Conservation (phyloP, 75 land plant genomes). For the Cunninghamia lanceolata region DNA sequence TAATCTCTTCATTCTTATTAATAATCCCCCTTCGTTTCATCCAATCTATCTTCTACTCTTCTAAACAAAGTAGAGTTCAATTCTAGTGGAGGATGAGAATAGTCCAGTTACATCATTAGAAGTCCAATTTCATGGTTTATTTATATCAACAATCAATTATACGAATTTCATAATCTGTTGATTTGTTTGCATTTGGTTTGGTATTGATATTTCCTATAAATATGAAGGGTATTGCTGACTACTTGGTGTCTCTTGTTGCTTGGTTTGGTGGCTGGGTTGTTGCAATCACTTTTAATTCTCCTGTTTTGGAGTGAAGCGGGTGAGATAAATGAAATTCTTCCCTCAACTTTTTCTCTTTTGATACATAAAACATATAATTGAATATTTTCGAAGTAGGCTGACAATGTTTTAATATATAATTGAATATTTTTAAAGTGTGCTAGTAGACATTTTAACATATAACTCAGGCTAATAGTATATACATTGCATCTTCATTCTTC, state of each 20-base stretch:
- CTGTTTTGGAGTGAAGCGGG: slow-evolving; percentile 44
- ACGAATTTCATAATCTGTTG: not conserved
- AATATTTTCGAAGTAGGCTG: too few species aligned
- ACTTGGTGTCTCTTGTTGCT: slow-evolving; percentile 28
- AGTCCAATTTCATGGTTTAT: not conserved
- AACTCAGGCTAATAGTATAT: not conserved
- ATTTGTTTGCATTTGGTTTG: not conserved
- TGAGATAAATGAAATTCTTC: too few species aligned
- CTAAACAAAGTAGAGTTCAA: too few species aligned
- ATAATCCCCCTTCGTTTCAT: not conserved
- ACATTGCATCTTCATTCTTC: slow-evolving; percentile 32
- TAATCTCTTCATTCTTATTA: not conserved
- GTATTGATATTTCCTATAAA: slow-evolving; percentile 46
- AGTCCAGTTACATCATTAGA: not conserved
- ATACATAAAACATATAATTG: too few species aligned
- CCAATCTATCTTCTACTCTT: not conserved
- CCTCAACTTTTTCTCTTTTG: too few species aligned
- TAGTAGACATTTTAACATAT: too few species aligned
- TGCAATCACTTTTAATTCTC: slow-evolving; percentile 36
- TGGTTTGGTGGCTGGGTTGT: slow-evolving; percentile 44
- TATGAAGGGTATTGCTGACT: slow-evolving; percentile 54
- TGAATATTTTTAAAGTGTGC: too few species aligned
- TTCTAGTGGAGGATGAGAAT: not conserved
- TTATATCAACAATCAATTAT: too few species aligned
- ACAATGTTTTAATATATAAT: too few species aligned